A percentile compares a stretch with the other conserved stretches of the same genome.
Evolutionary conservation across 345 rosid species (phyloP).

Genomic region (Microthlaspi erraticum): DNA sequence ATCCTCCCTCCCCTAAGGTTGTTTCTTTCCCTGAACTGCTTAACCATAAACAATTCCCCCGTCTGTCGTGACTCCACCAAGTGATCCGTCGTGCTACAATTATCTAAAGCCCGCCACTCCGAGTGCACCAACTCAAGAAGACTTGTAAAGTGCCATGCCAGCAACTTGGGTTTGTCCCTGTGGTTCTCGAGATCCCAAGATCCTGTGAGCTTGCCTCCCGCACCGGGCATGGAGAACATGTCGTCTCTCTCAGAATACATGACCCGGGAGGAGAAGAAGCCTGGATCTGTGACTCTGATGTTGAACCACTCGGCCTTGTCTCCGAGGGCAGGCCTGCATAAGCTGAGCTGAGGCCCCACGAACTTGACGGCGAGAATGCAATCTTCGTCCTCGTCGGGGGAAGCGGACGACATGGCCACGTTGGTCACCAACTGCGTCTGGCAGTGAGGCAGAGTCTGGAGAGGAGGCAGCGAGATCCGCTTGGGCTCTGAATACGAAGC

Average conservation of each 20-base stretch:
- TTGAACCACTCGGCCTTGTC: background rate
- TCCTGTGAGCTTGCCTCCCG: no score
- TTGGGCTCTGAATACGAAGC: no score
- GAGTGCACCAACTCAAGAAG: background rate
- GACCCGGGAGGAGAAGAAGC: slow-evolving; percentile 7
- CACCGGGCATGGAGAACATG: background rate
- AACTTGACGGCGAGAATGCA: no score
- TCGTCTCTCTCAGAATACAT: background rate
- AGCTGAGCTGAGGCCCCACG: slow-evolving; percentile 7
- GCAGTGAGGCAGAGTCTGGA: no score
- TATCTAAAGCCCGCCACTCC: background rate
- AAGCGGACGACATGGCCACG: no score
- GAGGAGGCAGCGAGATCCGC: no score
- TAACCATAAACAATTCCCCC: slow-evolving; percentile 9
- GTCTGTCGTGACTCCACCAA: slow-evolving; percentile 14
- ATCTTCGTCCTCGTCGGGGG: no score
- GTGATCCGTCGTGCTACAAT: background rate
- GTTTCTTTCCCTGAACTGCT: background rate
- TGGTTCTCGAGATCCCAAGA: no score
- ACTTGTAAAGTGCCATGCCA: no score
- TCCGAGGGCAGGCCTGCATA: background rate
- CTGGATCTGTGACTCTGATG: slow-evolving; percentile 12
- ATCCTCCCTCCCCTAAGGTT: background rate
- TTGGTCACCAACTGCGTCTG: no score
- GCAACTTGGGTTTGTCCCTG: no score